Evolutionary conservation across 1,139 yeast genomes (phyloP).

Genomic region (Meyerozyma athensensis): DNA sequence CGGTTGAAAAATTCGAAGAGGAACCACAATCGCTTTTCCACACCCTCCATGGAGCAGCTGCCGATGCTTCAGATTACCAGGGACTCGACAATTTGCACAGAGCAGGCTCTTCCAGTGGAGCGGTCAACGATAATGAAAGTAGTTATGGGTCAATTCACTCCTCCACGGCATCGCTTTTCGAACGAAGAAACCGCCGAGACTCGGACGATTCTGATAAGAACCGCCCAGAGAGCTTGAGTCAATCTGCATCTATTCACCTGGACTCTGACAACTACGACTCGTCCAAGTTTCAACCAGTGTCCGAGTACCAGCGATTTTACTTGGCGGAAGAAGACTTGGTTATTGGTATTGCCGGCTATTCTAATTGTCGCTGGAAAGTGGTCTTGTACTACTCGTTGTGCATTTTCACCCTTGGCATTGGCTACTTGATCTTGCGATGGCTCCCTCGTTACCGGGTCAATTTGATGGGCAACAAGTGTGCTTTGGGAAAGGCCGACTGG

Average conservation of each 20-base stretch:
- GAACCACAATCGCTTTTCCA: constrained; percentile 14
- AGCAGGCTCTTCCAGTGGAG: background rate
- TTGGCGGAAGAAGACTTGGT: constrained; percentile 94
- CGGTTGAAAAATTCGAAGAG: constrained; percentile 44
- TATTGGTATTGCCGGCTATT: constrained; percentile 89
- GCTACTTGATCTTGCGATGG: constrained; percentile 77
- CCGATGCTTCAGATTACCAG: background rate
- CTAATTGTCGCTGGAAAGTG: constrained; percentile 44
- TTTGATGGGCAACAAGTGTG: constrained; percentile 59
- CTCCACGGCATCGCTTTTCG: constrained; percentile 14
- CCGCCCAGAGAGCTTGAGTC: constrained; percentile 6
- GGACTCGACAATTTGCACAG: background rate
- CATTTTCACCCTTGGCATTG: constrained; percentile 60
- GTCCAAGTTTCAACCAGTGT: constrained; percentile 9
- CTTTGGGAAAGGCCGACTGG: constrained; percentile 86
- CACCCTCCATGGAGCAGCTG: background rate
- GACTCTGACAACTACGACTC: constrained; percentile 6
- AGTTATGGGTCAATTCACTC: constrained; percentile 36
- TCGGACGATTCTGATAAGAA: constrained; percentile 22
- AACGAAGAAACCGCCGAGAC: constrained; percentile 27
- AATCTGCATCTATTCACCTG: constrained; percentile 9
- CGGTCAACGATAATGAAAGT: constrained; percentile 12
- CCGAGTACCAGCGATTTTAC: constrained; percentile 71
- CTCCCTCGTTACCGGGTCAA: constrained; percentile 69
- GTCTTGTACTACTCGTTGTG: constrained; percentile 53